phyloP scores from a whole-genome alignment of 192 early-diverging fungal genomes.

The Coemansia sp. region DNA sequence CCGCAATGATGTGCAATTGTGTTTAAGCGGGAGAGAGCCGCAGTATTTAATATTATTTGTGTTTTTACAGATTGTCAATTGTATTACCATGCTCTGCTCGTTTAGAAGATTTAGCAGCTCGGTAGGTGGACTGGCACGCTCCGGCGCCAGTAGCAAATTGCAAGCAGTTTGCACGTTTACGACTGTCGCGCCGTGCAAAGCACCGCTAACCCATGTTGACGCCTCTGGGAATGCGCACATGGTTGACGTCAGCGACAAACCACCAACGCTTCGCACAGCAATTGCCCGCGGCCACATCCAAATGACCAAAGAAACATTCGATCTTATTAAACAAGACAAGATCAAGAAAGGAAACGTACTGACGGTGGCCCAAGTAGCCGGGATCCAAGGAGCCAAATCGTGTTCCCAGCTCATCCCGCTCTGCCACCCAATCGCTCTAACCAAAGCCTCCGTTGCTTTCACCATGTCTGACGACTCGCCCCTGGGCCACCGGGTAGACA shows the following conservation, averaged over 20 bases:
- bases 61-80: not conserved
- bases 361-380: slow-evolving; percentile 82
- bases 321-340: slow-evolving; percentile 62
- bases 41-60: not conserved
- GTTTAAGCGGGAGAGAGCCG: not conserved
- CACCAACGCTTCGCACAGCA: slow-evolving; percentile 68
- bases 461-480: slow-evolving; percentile 34
- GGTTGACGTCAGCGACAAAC: slow-evolving; percentile 83
- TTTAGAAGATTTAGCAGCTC: not conserved
- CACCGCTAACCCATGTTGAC: slow-evolving; percentile 74
- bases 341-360: slow-evolving; percentile 89
- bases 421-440: slow-evolving; percentile 78
- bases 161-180: not conserved
- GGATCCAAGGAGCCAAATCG: slow-evolving; percentile 87
- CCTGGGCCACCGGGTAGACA: slow-evolving; percentile 58
- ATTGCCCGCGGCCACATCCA: slow-evolving; percentile 70
- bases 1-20: not conserved
- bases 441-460: slow-evolving; percentile 70
- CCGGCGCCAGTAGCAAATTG: not conserved
- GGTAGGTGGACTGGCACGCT: not conserved
- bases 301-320: slow-evolving; percentile 64
- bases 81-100: not conserved
- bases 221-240: slow-evolving; percentile 75
- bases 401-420: slow-evolving; percentile 82
- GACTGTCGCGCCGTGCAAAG: not conserved